These are phyloP conservation scores for Pyrenula aspistea DNA, from an alignment of 495 filamentous ascomycete species.

Conservation along the genomic window DNA sequence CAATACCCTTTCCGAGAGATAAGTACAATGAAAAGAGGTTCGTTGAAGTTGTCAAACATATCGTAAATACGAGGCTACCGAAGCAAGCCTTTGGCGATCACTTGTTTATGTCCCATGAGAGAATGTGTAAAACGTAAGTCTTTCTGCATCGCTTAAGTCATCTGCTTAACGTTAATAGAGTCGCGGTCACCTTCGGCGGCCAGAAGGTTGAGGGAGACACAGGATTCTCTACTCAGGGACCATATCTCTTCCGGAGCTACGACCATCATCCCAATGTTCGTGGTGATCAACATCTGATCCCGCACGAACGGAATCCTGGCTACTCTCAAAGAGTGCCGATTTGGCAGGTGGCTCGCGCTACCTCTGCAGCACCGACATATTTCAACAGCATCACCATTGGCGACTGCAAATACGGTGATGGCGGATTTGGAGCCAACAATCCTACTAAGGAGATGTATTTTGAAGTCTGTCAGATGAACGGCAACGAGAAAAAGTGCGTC, in stretches of 20 bases:
- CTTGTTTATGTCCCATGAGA: constrained; percentile 11
- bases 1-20: constrained; percentile 3
- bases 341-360: constrained; percentile 40
- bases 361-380: constrained; percentile 38
- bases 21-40: constrained; percentile 10
- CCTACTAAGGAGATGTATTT: constrained; percentile 13
- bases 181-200: constrained; percentile 2
- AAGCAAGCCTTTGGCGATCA: constrained; percentile 4
- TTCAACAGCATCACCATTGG: constrained; percentile 26
- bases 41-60: constrained; percentile 7
- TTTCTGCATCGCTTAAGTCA: not conserved
- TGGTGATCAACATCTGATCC: constrained; percentile 10
- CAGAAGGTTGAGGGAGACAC: not conserved
- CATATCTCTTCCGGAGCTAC: constrained; percentile 29
- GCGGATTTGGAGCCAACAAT: constrained; percentile 19
- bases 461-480: constrained; percentile 11
- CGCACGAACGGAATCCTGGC: constrained; percentile 18
- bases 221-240: constrained; percentile 9
- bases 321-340: constrained; percentile 20
- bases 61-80: constrained; percentile 8
- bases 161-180: not conserved
- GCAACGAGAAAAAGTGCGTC: constrained; percentile 2
- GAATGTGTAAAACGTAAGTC: constrained; percentile 23
- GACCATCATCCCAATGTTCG: constrained; percentile 19
- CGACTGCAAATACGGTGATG: constrained; percentile 11